Evolutionary conservation across 352 stramenopile genomes (phyloP), one percentile per base, ranked within the genome.

Genomic region (Phytophthora tentaculata): DNA sequence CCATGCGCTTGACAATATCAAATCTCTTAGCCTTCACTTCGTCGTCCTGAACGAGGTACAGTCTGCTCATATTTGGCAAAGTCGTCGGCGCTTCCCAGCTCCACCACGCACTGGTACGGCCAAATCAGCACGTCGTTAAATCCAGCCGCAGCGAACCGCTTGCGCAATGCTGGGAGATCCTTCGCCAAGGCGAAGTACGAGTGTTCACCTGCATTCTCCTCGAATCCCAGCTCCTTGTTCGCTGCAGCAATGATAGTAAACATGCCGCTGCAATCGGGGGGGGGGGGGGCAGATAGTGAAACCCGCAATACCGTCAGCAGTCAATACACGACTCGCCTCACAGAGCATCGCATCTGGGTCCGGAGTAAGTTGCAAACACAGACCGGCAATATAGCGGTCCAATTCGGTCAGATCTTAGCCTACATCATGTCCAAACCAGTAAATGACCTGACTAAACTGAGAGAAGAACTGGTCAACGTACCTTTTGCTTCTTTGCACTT

Each of bases 251-350:
- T 47, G 29, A 74, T 73, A 47, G 53, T 57, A 56, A 89, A 89
- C 19, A 65, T 73, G 8, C 69, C 76, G 26, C 74, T 86, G 50
- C 71, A 58, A 54, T 86, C 81, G 9, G 76, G n/a, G n/a, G n/a
- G n/a, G n/a, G n/a, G n/a, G n/a, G n/a, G n/a, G n/a, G n/a, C 81
- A 89, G 64, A 89, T 89, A 23, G 78, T 85, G 49, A 89, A 87
- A 2, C 81, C 78, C 2, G 78, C 81, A 22, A 87, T 55, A 0
- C 81, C 79, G 28, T 79, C 72, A 7, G 57, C 7, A 0, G 50
- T 66, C 28, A 89, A 50, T 23, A 87, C 79, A 41, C 81, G 81
- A 22, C 61, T 61, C 9, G 74, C 67, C 53, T 89, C 81, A 37
- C 68, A 71, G 5, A 89, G 71, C 58, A 86, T 65, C 0, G 76